These are phyloP conservation scores for Corniculantispora saksenae DNA, from an alignment of 2,329 filamentous ascomycete genomes.

Conservation along the genomic window DNA sequence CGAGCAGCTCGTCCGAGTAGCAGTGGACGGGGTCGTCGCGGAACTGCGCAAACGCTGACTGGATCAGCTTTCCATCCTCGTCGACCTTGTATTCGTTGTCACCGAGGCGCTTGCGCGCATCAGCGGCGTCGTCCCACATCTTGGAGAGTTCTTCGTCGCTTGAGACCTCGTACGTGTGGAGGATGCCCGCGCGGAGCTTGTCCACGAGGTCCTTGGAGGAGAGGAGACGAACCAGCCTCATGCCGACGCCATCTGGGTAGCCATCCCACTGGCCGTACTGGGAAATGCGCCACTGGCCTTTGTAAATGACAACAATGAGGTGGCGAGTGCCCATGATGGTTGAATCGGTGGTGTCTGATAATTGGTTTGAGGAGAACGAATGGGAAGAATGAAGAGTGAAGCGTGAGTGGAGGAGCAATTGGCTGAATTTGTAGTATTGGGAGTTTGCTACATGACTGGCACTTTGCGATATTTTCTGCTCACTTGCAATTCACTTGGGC, in stretches of 20 bases:
- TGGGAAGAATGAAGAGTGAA: too few relatives aligned
- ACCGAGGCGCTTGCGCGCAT: neutral
- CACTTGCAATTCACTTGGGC: neutral
- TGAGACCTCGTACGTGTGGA: slow-evolving; percentile 13
- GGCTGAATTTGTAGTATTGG: too few relatives aligned
- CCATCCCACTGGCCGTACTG: slow-evolving; percentile 18
- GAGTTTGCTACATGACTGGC: neutral
- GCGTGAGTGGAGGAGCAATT: too few relatives aligned
- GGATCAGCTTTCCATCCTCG: neutral
- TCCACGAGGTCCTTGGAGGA: neutral
- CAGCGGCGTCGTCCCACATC: neutral
- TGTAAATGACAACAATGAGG: slow-evolving; percentile 16
- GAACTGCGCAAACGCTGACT: neutral
- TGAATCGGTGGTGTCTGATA: neutral
- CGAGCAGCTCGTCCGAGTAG: slow-evolving; percentile 14
- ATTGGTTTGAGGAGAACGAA: neutral
- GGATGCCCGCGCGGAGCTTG: slow-evolving; percentile 3
- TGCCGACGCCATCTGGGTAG: slow-evolving; percentile 6
- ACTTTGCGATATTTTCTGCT: too few relatives aligned
- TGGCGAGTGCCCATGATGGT: slow-evolving; percentile 17
- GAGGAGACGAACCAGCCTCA: slow-evolving; percentile 3
- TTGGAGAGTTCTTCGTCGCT: neutral
- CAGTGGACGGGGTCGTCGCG: neutral
- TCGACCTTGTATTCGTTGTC: neutral
- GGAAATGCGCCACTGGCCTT: slow-evolving; percentile 5